Conservation (phyloP, 2,329 filamentous ascomycete species). For the Rhynchosporium secalis region DNA sequence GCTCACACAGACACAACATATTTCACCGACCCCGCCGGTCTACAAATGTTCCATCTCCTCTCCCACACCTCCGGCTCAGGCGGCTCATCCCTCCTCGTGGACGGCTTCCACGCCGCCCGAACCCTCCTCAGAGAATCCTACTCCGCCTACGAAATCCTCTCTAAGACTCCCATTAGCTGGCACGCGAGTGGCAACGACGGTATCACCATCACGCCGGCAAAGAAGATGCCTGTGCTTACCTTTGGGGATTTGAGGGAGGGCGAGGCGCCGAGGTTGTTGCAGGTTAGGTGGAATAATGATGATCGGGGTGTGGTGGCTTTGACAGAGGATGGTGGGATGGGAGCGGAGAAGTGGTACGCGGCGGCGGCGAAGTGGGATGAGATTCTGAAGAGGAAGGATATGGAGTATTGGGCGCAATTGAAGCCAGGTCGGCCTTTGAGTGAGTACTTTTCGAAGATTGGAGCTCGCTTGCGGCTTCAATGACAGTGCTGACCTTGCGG, state of each 20-base stretch:
- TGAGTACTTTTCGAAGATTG: slow-evolving; percentile 47
- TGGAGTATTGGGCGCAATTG: slow-evolving; percentile 80
- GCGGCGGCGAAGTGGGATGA: slow-evolving; percentile 74
- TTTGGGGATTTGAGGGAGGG: slow-evolving; percentile 48
- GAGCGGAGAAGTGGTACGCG: slow-evolving; percentile 64
- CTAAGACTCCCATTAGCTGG: slow-evolving; percentile 60
- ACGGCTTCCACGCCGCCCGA: slow-evolving; percentile 75
- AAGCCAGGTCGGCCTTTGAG: slow-evolving; percentile 74
- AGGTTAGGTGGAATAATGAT: slow-evolving; percentile 91
- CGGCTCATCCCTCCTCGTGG: slow-evolving; percentile 79
- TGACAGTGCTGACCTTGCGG: not conserved
- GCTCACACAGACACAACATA: slow-evolving; percentile 96
- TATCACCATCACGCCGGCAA: slow-evolving; percentile 74
- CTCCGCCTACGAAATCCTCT: slow-evolving; percentile 58
- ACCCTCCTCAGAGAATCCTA: slow-evolving; percentile 56
- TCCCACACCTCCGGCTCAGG: slow-evolving; percentile 71
- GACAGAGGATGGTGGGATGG: slow-evolving; percentile 1
- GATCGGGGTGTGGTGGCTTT: slow-evolving; percentile 65
- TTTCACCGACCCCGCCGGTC: slow-evolving; percentile 85
- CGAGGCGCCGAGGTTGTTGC: slow-evolving; percentile 49
- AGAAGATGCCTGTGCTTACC: slow-evolving; percentile 70
- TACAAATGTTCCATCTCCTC: slow-evolving; percentile 91
- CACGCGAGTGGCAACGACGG: slow-evolving; percentile 88
- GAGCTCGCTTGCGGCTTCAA: too few relatives aligned
- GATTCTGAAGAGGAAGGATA: slow-evolving; percentile 63